A percentile compares a stretch with the other conserved stretches of the same genome.
Conservation (phyloP, 2,329 filamentous ascomycete species). For the Gaeumannomyces tritici region DNA sequence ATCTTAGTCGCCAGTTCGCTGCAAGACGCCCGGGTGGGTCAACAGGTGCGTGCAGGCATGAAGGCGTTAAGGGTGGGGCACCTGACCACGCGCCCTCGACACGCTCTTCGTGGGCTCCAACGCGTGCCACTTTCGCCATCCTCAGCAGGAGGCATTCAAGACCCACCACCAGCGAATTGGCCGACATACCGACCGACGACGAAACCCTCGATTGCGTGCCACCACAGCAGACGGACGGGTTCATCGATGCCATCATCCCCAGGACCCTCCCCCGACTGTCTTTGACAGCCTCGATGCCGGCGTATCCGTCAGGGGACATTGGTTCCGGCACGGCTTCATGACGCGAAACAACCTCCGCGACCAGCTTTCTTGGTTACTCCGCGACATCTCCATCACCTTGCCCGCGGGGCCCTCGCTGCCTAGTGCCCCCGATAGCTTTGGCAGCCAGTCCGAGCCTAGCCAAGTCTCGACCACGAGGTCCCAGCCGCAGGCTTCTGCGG, state of each 20-base stretch:
- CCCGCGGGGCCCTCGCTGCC: slow-evolving; percentile 28
- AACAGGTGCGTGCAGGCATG: neutral
- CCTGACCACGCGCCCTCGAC: slow-evolving; percentile 4
- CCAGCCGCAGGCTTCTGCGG: neutral
- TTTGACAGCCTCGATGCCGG: slow-evolving; percentile 12
- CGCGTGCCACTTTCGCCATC: neutral
- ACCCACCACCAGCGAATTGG: neutral
- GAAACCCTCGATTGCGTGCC: neutral
- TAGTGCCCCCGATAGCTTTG: slow-evolving; percentile 15
- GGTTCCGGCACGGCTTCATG: slow-evolving; percentile 40
- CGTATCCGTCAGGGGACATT: slow-evolving; percentile 17
- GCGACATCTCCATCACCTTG: slow-evolving; percentile 30
- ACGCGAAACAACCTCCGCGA: slow-evolving; percentile 51
- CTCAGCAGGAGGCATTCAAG: neutral
- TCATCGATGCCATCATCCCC: neutral
- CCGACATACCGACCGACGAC: neutral
- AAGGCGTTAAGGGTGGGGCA: slow-evolving; percentile 1
- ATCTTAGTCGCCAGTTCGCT: neutral
- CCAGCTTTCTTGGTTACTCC: slow-evolving; percentile 48
- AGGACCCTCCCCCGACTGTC: neutral
- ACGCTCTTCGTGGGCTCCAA: neutral
- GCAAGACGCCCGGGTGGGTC: neutral
- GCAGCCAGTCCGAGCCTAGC: slow-evolving; percentile 8
- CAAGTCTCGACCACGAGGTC: neutral
- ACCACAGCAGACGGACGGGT: neutral